Evolutionary conservation across 75 land plant genomes (phyloP).

Genomic region (Chamaecyparis obtusa): DNA sequence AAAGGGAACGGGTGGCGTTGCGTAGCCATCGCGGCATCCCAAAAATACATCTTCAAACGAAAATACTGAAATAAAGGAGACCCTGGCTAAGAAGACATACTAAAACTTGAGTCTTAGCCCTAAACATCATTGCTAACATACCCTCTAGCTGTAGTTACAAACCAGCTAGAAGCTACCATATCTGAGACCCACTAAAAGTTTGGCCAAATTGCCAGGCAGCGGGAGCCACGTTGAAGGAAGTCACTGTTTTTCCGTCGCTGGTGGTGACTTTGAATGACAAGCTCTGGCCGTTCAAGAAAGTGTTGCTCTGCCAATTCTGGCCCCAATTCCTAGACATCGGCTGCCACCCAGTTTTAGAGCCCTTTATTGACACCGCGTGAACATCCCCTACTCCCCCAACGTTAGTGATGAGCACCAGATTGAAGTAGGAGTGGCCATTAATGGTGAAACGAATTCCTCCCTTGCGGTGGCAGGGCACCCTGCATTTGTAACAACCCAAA

Average conservation of each 20-base stretch:
- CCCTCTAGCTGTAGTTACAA: too few species aligned
- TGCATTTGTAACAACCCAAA: too few species aligned
- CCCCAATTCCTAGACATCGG: not conserved
- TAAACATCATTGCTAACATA: too few species aligned
- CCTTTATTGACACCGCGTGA: not conserved
- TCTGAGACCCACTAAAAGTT: not conserved
- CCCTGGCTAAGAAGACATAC: not conserved
- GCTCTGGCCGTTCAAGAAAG: not conserved
- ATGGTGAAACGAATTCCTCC: not conserved
- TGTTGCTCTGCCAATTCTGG: not conserved
- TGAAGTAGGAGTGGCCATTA: not conserved
- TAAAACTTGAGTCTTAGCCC: not conserved
- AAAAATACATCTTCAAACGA: too few species aligned
- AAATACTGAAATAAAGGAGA: too few species aligned
- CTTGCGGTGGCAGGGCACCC: not conserved
- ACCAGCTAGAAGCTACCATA: not conserved
- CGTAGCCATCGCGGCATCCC: too few species aligned
- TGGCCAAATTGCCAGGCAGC: not conserved
- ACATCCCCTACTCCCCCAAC: not conserved
- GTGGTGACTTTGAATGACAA: not conserved
- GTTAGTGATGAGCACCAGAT: not conserved
- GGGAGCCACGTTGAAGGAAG: not conserved
- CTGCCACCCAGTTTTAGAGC: not conserved
- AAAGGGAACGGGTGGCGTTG: too few species aligned
- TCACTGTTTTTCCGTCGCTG: not conserved